Base-by-base conservation (phyloP, 192 early-diverging fungal species). In the Coemansia sp. region DNA sequence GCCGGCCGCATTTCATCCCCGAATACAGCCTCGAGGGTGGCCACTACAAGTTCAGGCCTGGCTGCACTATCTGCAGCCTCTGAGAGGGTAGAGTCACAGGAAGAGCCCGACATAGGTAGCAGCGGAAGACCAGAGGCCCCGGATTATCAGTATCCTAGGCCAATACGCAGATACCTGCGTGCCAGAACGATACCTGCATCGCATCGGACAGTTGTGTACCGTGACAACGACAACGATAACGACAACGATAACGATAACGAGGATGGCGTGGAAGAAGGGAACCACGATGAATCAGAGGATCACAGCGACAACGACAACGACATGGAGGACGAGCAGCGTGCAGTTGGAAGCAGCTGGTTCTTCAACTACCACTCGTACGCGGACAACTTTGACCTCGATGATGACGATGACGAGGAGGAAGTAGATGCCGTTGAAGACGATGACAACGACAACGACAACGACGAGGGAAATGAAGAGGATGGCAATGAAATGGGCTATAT, bases 371-470 rank as follows among this genome's bases (percentile, higher is more conserved):
- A 24, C 15, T 30, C 17, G 9, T 38, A 38, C 28, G 45, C 27
- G 9, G 46, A 48, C 2, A 30, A 25, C 22, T 50, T 20, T 8
- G 57, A 46, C 15, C 33, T 47, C 26, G 45, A 47, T 6, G 53
- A 51, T 33, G 52, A 46, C 33, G 36, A 28, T 17, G 41, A 50
- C 20, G 23, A 33, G 32, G 37, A 41, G 14, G 38, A 46, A 2
- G 22, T 45, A 10, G 23, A 38, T 15, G 22, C 2, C 5, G 41
- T 18, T 1, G 50, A 50, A 23, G 39, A 58, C 25, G 43, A 58
- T 1, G 51, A 66, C 6, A 51, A 60, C 1, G 58, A 49, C 15
- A 58, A 68, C 13, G 53, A 54, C 14, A 17, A 27, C 29, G 49
- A 38, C 7, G 51, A 42, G 9, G 30, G 36, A 5, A n/a, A n/a